These are phyloP conservation scores for Taiozyma onychis DNA, from an alignment of 1,139 yeast species.

Conservation along the genomic window DNA sequence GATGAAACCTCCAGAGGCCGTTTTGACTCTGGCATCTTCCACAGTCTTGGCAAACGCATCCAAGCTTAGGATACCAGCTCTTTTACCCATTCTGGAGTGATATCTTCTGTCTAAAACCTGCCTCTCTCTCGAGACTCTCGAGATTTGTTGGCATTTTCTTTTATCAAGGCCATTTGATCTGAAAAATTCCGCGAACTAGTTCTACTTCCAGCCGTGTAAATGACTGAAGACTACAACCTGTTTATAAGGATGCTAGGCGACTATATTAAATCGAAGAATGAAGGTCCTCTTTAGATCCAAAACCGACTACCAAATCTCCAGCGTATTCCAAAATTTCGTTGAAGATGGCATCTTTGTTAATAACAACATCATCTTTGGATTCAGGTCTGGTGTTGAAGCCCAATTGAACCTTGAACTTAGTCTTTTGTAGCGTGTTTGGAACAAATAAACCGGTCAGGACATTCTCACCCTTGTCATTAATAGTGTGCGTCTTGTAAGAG, in stretches of 20 bases:
- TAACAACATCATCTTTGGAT: constrained; percentile 46
- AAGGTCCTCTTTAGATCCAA: constrained; percentile 9
- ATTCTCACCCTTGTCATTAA: constrained; percentile 44
- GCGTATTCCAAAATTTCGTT: constrained; percentile 73
- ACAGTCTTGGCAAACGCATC: constrained; percentile 95
- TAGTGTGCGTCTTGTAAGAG: constrained; percentile 50
- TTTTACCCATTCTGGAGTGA: constrained; percentile 9
- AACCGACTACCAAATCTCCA: constrained; percentile 49
- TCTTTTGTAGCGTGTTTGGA: constrained; percentile 51
- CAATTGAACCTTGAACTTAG: constrained; percentile 70
- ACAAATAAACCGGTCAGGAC: constrained; percentile 78
- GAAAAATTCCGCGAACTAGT: neutral
- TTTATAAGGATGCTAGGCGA: neutral
- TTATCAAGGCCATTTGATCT: neutral
- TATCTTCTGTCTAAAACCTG: neutral
- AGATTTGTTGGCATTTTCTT: neutral
- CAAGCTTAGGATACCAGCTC: constrained; percentile 45
- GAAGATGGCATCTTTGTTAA: constrained; percentile 71
- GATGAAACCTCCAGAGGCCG: constrained; percentile 85
- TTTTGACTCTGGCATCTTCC: constrained; percentile 85
- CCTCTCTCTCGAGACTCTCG: neutral
- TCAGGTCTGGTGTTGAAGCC: constrained; percentile 72
- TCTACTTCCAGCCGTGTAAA: neutral
- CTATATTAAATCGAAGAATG: neutral
- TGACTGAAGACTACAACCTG: neutral